A percentile compares a stretch with the other conserved stretches of the same genome.
phyloP scores from a whole-genome alignment of 179 eudicot genomes.

The Beta lomatogona region DNA sequence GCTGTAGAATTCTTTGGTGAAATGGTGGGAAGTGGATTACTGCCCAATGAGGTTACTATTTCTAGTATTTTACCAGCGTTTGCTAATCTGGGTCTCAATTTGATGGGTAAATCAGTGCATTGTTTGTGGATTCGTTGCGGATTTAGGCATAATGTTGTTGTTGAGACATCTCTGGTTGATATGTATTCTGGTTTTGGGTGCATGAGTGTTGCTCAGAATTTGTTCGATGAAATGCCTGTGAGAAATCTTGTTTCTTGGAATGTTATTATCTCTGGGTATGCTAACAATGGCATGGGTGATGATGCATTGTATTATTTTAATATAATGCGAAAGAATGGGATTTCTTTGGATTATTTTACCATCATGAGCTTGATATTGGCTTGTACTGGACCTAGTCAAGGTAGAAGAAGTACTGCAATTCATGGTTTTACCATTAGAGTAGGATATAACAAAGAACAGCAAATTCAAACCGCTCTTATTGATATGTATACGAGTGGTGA shows the following conservation, averaged over 20 bases:
- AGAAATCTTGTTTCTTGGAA: constrained; percentile 49
- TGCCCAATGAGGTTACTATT: constrained; percentile 43
- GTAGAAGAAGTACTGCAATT: constrained; percentile 23
- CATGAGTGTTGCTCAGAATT: constrained; percentile 25
- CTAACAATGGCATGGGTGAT: constrained; percentile 30
- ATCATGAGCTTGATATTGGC: constrained; percentile 43
- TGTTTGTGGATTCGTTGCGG: constrained; percentile 36
- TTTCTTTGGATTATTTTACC: constrained; percentile 40
- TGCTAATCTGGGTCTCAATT: constrained; percentile 32
- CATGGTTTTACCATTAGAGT: constrained; percentile 32
- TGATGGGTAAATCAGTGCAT: constrained; percentile 44
- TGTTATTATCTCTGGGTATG: constrained; percentile 45
- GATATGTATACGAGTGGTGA: constrained; percentile 38
- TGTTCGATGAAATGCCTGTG: constrained; percentile 47
- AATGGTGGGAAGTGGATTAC: constrained; percentile 29
- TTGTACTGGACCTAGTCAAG: constrained; percentile 14
- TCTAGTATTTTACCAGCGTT: constrained; percentile 39
- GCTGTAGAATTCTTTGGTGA: constrained; percentile 30
- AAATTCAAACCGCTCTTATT: constrained; percentile 44
- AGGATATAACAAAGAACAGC: constrained; percentile 40
- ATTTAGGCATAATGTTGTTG: constrained; percentile 33
- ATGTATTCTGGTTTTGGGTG: constrained; percentile 41
- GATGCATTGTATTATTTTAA: constrained; percentile 32
- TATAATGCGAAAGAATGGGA: constrained; percentile 37
- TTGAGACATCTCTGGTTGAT: constrained; percentile 41